Evolutionary conservation across 257 asterid species (phyloP).

Genomic region (Mentha longifolia): DNA sequence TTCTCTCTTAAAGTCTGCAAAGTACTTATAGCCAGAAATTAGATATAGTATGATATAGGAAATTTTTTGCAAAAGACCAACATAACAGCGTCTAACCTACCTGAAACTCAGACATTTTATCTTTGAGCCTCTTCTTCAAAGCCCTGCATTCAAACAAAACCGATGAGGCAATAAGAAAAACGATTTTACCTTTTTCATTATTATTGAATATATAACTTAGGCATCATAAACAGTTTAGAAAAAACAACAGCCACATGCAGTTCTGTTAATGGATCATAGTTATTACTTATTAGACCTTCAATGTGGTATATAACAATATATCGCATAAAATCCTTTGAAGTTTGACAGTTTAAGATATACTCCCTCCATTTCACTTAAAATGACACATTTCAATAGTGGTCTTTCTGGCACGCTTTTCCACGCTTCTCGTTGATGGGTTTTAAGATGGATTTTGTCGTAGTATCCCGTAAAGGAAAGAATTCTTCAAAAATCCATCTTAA

Average conservation of each 20-base stretch:
- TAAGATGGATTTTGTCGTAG: too few relatives aligned
- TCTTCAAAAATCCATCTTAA: too few relatives aligned
- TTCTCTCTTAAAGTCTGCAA: constrained; percentile 86
- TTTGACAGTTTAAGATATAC: constrained; percentile 4
- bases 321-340: neutral
- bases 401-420: too few relatives aligned
- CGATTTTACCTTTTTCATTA: constrained; percentile 20
- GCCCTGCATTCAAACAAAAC: constrained; percentile 61
- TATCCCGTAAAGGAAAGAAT: too few relatives aligned
- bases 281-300: neutral
- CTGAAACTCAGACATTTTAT: constrained; percentile 95
- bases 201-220: constrained; percentile 1
- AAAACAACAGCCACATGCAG: constrained; percentile 20
- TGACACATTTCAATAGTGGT: too few relatives aligned
- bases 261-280: constrained; percentile 8
- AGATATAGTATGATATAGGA: constrained; percentile 29
- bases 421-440: too few relatives aligned
- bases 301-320: constrained; percentile 5
- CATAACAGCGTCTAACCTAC: constrained; percentile 43
- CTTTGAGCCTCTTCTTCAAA: constrained; percentile 92
- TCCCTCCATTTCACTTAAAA: too few relatives aligned
- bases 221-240: neutral
- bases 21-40: constrained; percentile 21
- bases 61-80: constrained; percentile 16
- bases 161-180: constrained; percentile 27